Percentiles rank a stretch among this genome's conserved stretches.
Evolutionary conservation across 2,329 filamentous ascomycete species (phyloP).

Genomic region (Fusarium dimerum): DNA sequence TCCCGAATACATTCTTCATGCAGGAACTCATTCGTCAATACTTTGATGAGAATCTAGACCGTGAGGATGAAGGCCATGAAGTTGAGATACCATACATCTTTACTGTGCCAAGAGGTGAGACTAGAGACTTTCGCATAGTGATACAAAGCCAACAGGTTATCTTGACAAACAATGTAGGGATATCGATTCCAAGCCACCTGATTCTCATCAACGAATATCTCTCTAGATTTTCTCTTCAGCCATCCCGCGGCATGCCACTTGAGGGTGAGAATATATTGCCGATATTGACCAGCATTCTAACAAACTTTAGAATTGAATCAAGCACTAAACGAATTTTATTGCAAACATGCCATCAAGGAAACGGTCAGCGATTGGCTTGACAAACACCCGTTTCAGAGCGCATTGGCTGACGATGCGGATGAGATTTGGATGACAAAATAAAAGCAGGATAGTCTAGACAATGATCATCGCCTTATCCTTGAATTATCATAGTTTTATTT

Average conservation of each 20-base stretch:
- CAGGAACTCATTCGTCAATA: conserved; percentile 16
- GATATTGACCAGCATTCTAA: no score
- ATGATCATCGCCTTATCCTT: no score
- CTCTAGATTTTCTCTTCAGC: conserved; percentile 19
- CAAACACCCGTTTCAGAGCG: no score
- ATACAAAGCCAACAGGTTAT: background rate
- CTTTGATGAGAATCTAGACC: conserved; percentile 17
- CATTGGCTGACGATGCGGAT: no score
- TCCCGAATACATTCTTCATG: conserved; percentile 23
- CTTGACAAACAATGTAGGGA: conserved; percentile 5
- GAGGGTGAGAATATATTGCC: conserved; percentile 17
- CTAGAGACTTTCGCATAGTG: background rate
- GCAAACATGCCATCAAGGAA: no score
- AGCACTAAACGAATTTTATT: no score
- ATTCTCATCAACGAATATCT: conserved; percentile 18
- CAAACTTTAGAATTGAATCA: no score
- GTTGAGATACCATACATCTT: conserved; percentile 13
- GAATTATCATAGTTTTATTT: no score
- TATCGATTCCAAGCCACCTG: conserved; percentile 10
- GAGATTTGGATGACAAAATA: no score
- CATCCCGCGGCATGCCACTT: conserved; percentile 17
- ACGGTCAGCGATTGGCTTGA: no score
- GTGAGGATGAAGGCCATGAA: conserved; percentile 4
- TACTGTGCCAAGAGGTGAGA: conserved; percentile 15
- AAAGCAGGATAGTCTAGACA: no score